A percentile compares a stretch with the other conserved stretches of the same genome.
Evolutionary conservation across 2,329 filamentous ascomycete species (phyloP).

Genomic region (Epichloe typhina): DNA sequence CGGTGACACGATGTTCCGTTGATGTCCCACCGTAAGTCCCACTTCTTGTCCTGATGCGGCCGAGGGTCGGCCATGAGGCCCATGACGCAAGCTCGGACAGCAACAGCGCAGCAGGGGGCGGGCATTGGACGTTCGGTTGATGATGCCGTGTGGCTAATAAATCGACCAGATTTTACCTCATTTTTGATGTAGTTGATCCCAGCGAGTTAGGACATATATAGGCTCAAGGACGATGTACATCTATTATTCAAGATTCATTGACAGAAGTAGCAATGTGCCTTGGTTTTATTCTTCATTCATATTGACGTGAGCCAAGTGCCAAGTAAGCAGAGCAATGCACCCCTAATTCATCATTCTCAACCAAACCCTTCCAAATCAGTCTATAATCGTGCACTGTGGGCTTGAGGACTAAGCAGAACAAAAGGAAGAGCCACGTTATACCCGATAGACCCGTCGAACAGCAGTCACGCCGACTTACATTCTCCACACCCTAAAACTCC

Average conservation of each 20-base stretch:
- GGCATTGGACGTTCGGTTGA: background rate
- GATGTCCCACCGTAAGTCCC: background rate
- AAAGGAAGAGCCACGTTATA: background rate
- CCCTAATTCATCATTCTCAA: background rate
- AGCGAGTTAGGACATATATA: too few species aligned
- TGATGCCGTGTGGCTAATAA: background rate
- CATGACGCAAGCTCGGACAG: too few species aligned
- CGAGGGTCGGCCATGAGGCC: too few species aligned
- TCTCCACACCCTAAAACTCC: background rate
- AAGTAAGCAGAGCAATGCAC: background rate
- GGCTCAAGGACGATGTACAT: too few species aligned
- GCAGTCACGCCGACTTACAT: background rate
- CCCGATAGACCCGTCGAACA: background rate
- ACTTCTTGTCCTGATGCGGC: background rate
- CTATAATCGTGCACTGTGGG: background rate
- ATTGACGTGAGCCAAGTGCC: background rate
- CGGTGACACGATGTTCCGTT: conserved; percentile 2
- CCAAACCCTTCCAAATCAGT: background rate
- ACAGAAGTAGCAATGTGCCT: too few species aligned
- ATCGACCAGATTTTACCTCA: too few species aligned
- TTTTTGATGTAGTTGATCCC: too few species aligned
- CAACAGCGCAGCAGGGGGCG: too few species aligned
- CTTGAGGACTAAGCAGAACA: background rate
- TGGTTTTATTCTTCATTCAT: background rate
- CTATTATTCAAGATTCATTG: too few species aligned